Conservation (phyloP, 2,329 filamentous ascomycete species). For the Apiospora sp. region DNA sequence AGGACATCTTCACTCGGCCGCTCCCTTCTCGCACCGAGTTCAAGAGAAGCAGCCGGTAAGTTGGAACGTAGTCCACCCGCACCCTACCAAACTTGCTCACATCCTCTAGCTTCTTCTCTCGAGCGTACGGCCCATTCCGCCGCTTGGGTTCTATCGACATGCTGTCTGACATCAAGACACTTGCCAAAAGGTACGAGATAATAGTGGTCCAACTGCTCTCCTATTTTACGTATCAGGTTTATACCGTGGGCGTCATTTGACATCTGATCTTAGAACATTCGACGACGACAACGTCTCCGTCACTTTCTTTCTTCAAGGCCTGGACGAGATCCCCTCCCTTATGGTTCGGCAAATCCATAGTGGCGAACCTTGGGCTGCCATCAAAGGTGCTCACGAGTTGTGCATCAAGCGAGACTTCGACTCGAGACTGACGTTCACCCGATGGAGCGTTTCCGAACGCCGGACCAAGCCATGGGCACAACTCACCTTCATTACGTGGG, state of each 20-base stretch:
- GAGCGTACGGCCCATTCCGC: slow-evolving; percentile 38
- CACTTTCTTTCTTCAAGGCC: slow-evolving; percentile 57
- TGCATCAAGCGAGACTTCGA: slow-evolving; percentile 58
- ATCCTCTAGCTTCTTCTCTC: neutral
- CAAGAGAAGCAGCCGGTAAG: slow-evolving; percentile 49
- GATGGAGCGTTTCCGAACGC: slow-evolving; percentile 56
- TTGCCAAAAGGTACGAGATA: slow-evolving; percentile 60
- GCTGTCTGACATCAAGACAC: slow-evolving; percentile 55
- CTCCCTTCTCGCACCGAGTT: slow-evolving; percentile 60
- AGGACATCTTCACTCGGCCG: slow-evolving; percentile 65
- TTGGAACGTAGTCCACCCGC: neutral
- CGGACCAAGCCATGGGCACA: slow-evolving; percentile 61
- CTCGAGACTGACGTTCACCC: slow-evolving; percentile 55
- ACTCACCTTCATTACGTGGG: slow-evolving; percentile 66
- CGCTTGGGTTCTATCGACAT: slow-evolving; percentile 54
- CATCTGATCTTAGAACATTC: slow-evolving; percentile 53
- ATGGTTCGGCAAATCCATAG: slow-evolving; percentile 53
- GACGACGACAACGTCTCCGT: slow-evolving; percentile 63
- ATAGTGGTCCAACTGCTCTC: neutral
- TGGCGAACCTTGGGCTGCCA: slow-evolving; percentile 54
- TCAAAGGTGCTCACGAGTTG: slow-evolving; percentile 62
- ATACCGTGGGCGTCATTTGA: neutral
- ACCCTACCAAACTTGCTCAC: neutral
- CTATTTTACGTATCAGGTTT: neutral
- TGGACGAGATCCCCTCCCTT: slow-evolving; percentile 54